Base-by-base conservation (phyloP, 164 flowering plant species). In the Piper longum region DNA sequence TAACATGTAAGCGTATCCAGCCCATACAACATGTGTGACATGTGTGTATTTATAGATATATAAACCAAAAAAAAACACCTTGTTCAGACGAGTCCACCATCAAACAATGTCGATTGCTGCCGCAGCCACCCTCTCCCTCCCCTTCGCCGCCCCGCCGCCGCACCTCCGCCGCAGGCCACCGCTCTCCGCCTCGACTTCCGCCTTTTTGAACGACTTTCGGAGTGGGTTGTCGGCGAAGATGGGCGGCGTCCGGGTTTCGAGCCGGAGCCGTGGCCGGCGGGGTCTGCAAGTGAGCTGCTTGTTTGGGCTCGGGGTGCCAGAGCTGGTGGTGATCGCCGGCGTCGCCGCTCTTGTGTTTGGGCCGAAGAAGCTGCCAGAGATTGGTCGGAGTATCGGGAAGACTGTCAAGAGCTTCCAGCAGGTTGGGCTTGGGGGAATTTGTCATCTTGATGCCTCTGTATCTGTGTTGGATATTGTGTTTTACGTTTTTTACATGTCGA, bases 281-380 rank as follows among this genome's bases (percentile, higher is more conserved):
- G 82, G 95, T 43, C 70, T 89, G 43, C 71, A 81, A 5, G 78
- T 84, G 72, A 76, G 70, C 40, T 84, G 89, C 63, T 65, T 89
- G 74, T 92, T 92, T 65, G 96, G 98, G 16, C 84, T 92, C 26
- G 98, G 98, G 19, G 85, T 92, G 48, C 96, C 98, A 1, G 98
- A 91, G 79, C 82, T 91, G 39, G 98, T 67, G 17, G 96, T 91
- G 7, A 91, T 91, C 45, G 96, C 88, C 7, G 98, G 98, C 8
- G 98, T 92, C 19, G 95, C 81, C 2, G 95, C 84, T 36, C 74
- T 92, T 39, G 83, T 92, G 41, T 92, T 92, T 61, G 98, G 98
- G 13, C 98, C 96, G 41, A 92, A 89, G 86, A 77, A 89, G 66
- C 71, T 87, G 75, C 98, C 98, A 0, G 95, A 85, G 68, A 80